Conservation (phyloP, 208 protist species). For the Spongospora subterranea region DNA sequence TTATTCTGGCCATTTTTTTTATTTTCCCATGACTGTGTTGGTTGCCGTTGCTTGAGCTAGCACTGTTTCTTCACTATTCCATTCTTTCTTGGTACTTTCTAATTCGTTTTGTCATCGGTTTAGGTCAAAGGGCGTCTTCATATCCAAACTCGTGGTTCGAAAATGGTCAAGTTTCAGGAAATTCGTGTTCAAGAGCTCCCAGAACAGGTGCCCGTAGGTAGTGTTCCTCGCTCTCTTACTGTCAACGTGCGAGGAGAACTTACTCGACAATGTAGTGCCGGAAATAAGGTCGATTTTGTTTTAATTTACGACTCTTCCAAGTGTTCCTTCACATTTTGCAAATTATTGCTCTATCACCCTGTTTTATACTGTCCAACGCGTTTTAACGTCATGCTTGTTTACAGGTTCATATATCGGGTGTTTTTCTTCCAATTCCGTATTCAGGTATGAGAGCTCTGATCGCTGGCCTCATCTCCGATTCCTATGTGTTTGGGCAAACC, state of each 20-base stretch:
- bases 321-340: no score
- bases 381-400: not conserved
- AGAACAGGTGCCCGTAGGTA: conserved; percentile 81
- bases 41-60: not conserved
- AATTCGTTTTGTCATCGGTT: conserved; percentile 68
- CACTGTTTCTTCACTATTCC: no score
- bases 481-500: conserved; percentile 79
- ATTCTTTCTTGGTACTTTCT: no score
- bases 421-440: conserved; percentile 70
- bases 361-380: not conserved
- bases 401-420: conserved; percentile 67
- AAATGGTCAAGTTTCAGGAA: conserved; percentile 87
- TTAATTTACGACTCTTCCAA: no score
- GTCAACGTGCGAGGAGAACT: conserved; percentile 78
- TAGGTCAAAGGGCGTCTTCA: conserved; percentile 72
- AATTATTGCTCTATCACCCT: no score
- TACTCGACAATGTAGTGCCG: conserved; percentile 75
- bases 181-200: conserved; percentile 83
- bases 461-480: conserved; percentile 79
- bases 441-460: conserved; percentile 75
- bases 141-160: conserved; percentile 83
- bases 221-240: conserved; percentile 82
- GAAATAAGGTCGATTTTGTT: conserved; percentile 79
- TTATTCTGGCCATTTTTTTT: not conserved
- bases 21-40: not conserved